Evolutionary conservation across 2,329 filamentous ascomycete genomes (phyloP), one percentile per base, ranked within the genome.

Genomic region (Cyclaneusma minus): DNA sequence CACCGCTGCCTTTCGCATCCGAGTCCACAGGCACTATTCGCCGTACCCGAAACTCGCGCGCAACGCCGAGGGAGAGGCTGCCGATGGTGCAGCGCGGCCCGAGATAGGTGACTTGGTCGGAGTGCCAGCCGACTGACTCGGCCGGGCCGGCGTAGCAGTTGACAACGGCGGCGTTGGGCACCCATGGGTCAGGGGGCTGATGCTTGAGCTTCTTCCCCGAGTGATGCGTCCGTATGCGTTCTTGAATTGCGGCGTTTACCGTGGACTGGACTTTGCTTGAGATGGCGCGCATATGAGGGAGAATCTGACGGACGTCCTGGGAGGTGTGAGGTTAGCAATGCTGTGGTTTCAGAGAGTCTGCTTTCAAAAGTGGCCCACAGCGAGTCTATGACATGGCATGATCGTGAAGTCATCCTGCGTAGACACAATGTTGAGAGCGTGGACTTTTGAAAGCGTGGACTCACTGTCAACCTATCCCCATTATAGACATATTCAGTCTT

Each of bases 91-190:
- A 70, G 6, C 79, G 72, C 0, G 89, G 89, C 0, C 89, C 89
- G 1, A 95, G 65, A 44, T 95, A 95, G 0, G 87, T 94, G 10
- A 94, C 61, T 41, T 93, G 81, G 46, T 98, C 89, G 18, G 79
- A 74, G 51, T 98, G 89, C 52, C 82, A 95, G 16, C 89, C 89
- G 1, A 95, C 85, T 33, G 64, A 82, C 53, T 95, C 71, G 7
- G 71, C 61, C 0, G 71, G 75, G 0, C 85, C 85, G 40, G 75
- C 61, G 49, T 98, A 98, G 55, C 83, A 92, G 49, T 98, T 98
- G 10, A 92, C 85, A 43, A 94, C 87, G 0, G 85, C 83, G 0
- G 83, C 82, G 44, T 95, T 95, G 7, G 87, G 81, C 6, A 58
- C 57, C 85, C 87, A 95, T 1, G 62, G 52, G 0, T 64, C 50